Base-by-base conservation (phyloP, 163 green algal species). In the Prototheca stagnorum region DNA sequence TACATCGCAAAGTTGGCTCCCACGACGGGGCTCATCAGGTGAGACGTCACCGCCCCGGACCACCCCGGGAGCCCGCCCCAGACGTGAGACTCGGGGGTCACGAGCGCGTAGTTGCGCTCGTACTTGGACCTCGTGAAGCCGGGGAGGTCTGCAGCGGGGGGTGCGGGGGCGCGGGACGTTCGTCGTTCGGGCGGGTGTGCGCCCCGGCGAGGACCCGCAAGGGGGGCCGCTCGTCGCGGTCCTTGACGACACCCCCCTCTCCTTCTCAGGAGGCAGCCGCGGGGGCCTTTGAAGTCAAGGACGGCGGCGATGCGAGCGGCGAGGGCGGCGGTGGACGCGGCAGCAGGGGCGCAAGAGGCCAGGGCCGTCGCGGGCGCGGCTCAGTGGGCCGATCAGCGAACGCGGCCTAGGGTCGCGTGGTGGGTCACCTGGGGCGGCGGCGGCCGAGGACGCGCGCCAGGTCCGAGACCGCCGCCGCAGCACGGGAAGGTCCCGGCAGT, bases 1-100 rank as follows among this genome's bases (percentile, higher is more conserved):
- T 73, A 85, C 86, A 96, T 95, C 3, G 66, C 64, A 53, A 96
- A 94, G 58, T 88, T 74, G 20, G 86, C 74, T 11, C 77, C 75
- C 1, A 52, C 39, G 12, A 62, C 74, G 3, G 78, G 74, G 0
- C 79, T 85, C n/a, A 95, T 78, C n/a, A 95, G 43, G 47, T 93
- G 75, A 0, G 82, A 73, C 7, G 73, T 89, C 3, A 54, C 19
- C 3, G 73, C 40, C 22, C 35, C 49, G 23, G 40, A 69, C 70
- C 70, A 77, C 4, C 34, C 59, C 20, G 48, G 64, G 45, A 84
- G 57, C 16, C 44, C 44, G 6, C 57, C 61, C 53, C 65, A 93
- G 0, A 95, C 86, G 6, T 81, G 68, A 40, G 59, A 84, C 49
- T 96, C 86, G 2, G 78, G 75, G 4, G 78, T 86, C 24, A 96